Percentiles rank a stretch among this genome's conserved stretches.
phyloP scores from a whole-genome alignment of 345 rosid genomes.

The Kandelia obovata region DNA sequence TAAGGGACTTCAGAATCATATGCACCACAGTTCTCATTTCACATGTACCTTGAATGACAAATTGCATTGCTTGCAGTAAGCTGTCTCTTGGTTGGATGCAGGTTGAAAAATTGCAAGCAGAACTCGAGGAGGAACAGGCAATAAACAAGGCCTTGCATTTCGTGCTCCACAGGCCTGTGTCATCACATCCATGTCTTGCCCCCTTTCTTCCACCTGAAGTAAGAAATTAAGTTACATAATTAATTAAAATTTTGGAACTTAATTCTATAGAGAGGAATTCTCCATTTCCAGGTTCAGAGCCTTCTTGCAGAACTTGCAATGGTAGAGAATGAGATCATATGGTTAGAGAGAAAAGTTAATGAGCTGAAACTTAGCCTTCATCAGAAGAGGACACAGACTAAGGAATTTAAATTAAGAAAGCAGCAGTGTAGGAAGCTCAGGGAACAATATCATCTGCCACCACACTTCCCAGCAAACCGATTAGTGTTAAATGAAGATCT shows the following conservation, averaged over 20 bases:
- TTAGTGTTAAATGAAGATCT: conserved; percentile 21
- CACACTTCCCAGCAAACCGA: conserved; percentile 22
- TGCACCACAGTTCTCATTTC: background rate
- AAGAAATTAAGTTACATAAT: conserved; percentile 9
- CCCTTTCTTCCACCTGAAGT: conserved; percentile 68
- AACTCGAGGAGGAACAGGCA: conserved; percentile 57
- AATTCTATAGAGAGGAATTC: background rate
- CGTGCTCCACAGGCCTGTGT: conserved; percentile 49
- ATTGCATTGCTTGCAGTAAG: background rate
- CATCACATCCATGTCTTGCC: conserved; percentile 48
- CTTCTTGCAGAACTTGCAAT: conserved; percentile 59
- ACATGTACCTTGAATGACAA: background rate
- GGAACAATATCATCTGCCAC: conserved; percentile 26
- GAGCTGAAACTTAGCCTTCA: conserved; percentile 57
- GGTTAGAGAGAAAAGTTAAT: conserved; percentile 67
- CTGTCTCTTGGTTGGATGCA: conserved; percentile 9
- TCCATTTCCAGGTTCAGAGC: conserved; percentile 45
- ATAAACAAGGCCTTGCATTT: conserved; percentile 46
- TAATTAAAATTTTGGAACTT: background rate
- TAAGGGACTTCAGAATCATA: conserved; percentile 13
- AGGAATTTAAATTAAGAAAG: conserved; percentile 41
- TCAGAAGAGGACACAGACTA: conserved; percentile 52
- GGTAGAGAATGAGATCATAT: conserved; percentile 71
- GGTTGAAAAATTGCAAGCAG: conserved; percentile 61
- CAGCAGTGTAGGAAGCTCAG: conserved; percentile 24